Percentiles rank a stretch among this genome's conserved stretches.
Evolutionary conservation across 805 yeast species (phyloP).

Genomic region (Metahyphopichia silvanorum): DNA sequence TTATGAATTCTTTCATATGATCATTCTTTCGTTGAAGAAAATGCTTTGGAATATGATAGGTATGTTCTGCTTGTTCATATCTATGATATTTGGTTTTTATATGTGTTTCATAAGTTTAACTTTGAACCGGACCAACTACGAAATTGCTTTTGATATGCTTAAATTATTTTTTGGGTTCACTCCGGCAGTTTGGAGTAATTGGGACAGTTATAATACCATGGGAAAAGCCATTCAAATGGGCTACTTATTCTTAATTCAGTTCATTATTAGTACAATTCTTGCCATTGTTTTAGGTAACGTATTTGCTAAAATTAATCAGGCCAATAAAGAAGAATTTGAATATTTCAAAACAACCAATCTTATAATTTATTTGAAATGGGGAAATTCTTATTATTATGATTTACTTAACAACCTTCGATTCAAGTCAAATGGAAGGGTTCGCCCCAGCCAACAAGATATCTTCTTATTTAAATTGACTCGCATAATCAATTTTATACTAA

Average conservation of each 20-base stretch:
- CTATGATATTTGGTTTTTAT: constrained; percentile 53
- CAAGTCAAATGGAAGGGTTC: neutral
- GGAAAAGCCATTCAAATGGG: constrained; percentile 48
- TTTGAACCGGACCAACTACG: constrained; percentile 34
- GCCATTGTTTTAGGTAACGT: constrained; percentile 50
- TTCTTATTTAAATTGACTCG: constrained; percentile 1
- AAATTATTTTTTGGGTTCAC: constrained; percentile 57
- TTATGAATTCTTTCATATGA: constrained; percentile 49
- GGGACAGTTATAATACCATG: constrained; percentile 45
- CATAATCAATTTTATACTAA: constrained; percentile 13
- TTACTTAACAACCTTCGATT: constrained; percentile 2
- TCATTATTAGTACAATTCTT: constrained; percentile 51
- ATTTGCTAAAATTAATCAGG: constrained; percentile 29
- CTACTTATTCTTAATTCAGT: constrained; percentile 53
- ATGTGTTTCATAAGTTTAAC: constrained; percentile 50
- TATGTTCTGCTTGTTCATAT: constrained; percentile 44
- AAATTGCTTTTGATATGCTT: constrained; percentile 49
- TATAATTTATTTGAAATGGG: constrained; percentile 29
- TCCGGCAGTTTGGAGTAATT: constrained; percentile 57
- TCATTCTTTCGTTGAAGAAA: constrained; percentile 46
- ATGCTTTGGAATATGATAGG: constrained; percentile 52
- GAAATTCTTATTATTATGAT: constrained; percentile 2
- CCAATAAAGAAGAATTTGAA: constrained; percentile 37
- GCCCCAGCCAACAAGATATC: no score
- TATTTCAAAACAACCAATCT: constrained; percentile 38